These are phyloP conservation scores for Leccinum broughii DNA, from an alignment of 768 basidiomycete species.

Conservation along the genomic window DNA sequence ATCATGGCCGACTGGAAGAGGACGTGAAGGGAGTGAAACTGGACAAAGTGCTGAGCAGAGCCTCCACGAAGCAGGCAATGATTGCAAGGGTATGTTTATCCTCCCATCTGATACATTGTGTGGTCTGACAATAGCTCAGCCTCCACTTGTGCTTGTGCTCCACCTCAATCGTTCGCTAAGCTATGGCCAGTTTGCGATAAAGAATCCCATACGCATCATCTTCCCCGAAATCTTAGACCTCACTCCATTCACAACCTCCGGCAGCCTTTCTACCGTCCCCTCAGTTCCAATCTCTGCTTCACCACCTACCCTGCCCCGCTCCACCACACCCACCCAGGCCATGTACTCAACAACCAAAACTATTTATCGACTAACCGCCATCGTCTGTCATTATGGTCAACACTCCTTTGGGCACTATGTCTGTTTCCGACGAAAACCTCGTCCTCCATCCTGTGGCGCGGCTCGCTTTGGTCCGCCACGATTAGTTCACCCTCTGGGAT, in stretches of 20 bases:
- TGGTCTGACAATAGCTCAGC: constrained; percentile 44
- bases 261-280: constrained; percentile 69
- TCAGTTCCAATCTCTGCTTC: constrained; percentile 71
- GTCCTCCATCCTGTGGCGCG: constrained; percentile 39
- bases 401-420: constrained; percentile 96
- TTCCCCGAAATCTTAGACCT: constrained; percentile 92
- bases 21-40: constrained; percentile 79
- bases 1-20: constrained; percentile 79
- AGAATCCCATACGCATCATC: constrained; percentile 77
- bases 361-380: constrained; percentile 82
- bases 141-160: constrained; percentile 82
- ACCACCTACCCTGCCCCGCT: constrained; percentile 46
- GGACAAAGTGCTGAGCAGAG: constrained; percentile 71
- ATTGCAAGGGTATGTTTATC: constrained; percentile 65
- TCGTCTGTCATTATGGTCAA: constrained; percentile 91
- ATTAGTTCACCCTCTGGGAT: constrained; percentile 43
- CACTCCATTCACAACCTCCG: constrained; percentile 83
- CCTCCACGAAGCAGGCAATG: constrained; percentile 90
- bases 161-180: constrained; percentile 93
- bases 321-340: constrained; percentile 57
- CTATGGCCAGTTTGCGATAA: constrained; percentile 70
- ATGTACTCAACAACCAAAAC: constrained; percentile 55
- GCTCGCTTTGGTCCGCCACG: constrained; percentile 43
- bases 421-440: constrained; percentile 84
- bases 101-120: neutral